These are phyloP conservation scores for Bruguiera sexangula DNA, from an alignment of 345 rosid species.

Conservation along the genomic window DNA sequence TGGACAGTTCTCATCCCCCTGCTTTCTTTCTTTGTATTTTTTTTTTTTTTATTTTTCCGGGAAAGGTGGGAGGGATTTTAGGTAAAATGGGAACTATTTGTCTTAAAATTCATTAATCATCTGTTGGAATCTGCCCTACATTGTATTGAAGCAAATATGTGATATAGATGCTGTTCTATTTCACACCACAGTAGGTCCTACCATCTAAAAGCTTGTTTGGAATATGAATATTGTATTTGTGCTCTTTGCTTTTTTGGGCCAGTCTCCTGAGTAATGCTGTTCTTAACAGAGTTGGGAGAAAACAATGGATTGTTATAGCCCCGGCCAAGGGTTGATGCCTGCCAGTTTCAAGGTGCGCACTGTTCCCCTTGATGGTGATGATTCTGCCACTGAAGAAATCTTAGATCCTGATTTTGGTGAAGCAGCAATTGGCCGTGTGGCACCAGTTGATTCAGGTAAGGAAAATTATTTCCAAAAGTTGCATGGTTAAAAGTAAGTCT, in stretches of 20 bases:
- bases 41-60: too few relatives aligned
- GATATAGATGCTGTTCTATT: slow-evolving; percentile 10
- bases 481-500: not conserved
- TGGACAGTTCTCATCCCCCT: too few relatives aligned
- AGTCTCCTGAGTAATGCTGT: slow-evolving; percentile 6
- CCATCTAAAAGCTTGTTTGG: not conserved
- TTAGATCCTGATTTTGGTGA: slow-evolving; percentile 93
- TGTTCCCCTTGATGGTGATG: slow-evolving; percentile 65
- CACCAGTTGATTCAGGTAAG: slow-evolving; percentile 79
- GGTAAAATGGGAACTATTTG: too few relatives aligned
- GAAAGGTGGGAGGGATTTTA: too few relatives aligned
- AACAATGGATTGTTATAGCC: slow-evolving; percentile 90
- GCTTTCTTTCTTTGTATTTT: too few relatives aligned
- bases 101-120: not conserved
- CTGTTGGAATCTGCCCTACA: not conserved
- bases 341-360: slow-evolving; percentile 91
- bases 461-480: not conserved
- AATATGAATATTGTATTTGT: not conserved
- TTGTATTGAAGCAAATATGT: not conserved
- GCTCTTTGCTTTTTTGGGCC: not conserved
- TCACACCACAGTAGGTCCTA: not conserved
- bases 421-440: slow-evolving; percentile 94
- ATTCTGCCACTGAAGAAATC: slow-evolving; percentile 62
- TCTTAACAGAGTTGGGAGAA: slow-evolving; percentile 80
- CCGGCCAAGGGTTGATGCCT: slow-evolving; percentile 93